Base-by-base conservation (phyloP, 257 asterid species). In the Cynanchum wilfordii region DNA sequence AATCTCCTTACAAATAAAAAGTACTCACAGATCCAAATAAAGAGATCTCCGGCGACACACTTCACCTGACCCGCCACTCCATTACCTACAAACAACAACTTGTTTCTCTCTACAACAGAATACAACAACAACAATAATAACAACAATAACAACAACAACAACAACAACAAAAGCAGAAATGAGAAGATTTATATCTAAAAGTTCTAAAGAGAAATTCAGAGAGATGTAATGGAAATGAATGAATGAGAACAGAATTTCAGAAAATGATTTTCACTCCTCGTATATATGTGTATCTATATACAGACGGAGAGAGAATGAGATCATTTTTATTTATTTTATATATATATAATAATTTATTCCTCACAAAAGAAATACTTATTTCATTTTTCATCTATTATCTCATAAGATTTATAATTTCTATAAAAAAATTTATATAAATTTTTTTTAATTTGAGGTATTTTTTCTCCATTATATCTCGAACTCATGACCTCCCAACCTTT, bases 41-140 rank as follows among this genome's bases (percentile, higher is more conserved):
- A 40, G 77, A 72, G 74, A 79, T 73, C 75, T 59, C 80, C 74
- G 58, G 76, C 68, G 63, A 82, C 55, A 59, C 73, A 52, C 73
- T 72, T 80, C 81, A 75, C 77, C 87, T 77, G 77, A 80, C 77
- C 30, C 76, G 63, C 78, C 54, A 75, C 64, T 73, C 66, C 79
- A 70, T 66, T 68, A 36, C 27, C 65, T 72, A 78, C 60, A 68
- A 63, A 57, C 71, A 40, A 64, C 62, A 68, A 29, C 30, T 29
- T 44, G 29, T 15, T 66, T 25, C 10, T 64, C 11, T 38, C 12
- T 25, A 51, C 17, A 54, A 51, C 6, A 60, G 17, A 68, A n/a
- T 45, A 72, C 73, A 50, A 27, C 52, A 51, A 36, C 20, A 2
- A 38, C 13, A 2, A 20, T 7, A 7, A 7, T 11, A 42, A 6